phyloP scores from a whole-genome alignment of 495 filamentous ascomycete species.

The Trichoderma erinaceum region DNA sequence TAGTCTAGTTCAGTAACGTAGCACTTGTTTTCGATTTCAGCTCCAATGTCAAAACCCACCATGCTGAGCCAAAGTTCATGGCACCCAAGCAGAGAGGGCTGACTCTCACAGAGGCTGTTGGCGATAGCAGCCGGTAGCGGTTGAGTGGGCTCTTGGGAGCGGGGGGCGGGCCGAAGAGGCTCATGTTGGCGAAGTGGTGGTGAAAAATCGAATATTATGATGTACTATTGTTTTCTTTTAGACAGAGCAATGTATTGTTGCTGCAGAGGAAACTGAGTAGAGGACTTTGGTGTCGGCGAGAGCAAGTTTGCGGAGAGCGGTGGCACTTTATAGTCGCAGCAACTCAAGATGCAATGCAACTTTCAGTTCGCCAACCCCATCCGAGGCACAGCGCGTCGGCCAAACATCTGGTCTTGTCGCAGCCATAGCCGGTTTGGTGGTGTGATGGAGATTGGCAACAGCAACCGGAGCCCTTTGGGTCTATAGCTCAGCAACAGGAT shows the following conservation, averaged over 20 bases:
- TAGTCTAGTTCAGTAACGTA: not conserved
- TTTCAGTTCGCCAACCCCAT: not conserved
- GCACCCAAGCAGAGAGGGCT: conserved; percentile 55
- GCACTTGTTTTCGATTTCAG: not conserved
- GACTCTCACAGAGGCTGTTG: conserved; percentile 51
- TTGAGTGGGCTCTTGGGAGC: conserved; percentile 45
- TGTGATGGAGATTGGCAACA: not conserved
- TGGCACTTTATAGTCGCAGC: not conserved
- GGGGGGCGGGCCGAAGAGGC: conserved; percentile 24
- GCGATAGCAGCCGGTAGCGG: conserved; percentile 54
- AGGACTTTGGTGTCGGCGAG: not conserved
- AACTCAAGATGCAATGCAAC: not conserved
- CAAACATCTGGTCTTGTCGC: not conserved
- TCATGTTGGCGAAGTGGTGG: conserved; percentile 16
- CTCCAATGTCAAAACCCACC: conserved; percentile 26
- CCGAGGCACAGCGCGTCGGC: not conserved
- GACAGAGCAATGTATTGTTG: not conserved
- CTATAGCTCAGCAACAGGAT: not conserved
- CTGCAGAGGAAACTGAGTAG: not conserved
- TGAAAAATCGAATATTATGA: not conserved
- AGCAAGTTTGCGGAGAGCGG: not conserved
- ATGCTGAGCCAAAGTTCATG: conserved; percentile 58
- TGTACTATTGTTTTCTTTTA: not conserved
- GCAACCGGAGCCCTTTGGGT: not conserved
- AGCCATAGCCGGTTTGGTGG: not conserved